Evolutionary conservation across 345 rosid genomes (phyloP).

Genomic region (Bretschneidera sinensis): DNA sequence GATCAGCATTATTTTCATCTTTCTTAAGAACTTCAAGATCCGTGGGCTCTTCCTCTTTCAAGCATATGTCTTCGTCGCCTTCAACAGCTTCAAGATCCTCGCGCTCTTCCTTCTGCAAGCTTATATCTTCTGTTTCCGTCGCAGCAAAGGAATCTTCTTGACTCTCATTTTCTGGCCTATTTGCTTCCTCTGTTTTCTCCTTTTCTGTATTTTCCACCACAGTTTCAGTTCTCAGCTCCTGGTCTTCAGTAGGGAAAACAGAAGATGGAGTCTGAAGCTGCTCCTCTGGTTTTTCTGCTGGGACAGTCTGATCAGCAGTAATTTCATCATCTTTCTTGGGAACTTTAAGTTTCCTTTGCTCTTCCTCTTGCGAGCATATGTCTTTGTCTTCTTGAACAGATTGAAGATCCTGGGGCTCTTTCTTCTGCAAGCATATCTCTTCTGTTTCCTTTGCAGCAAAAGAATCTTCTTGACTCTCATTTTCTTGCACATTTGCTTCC

Average conservation of each 20-base stretch:
- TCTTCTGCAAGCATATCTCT: conserved; percentile 8
- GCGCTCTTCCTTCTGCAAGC: too few relatives aligned
- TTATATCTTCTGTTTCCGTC: conserved; percentile 1
- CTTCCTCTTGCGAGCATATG: too few relatives aligned
- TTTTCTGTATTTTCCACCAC: too few relatives aligned
- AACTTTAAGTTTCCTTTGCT: too few relatives aligned
- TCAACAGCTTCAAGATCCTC: too few relatives aligned
- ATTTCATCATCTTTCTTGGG: too few relatives aligned
- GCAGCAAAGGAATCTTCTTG: conserved; percentile 3
- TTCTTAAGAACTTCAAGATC: conserved; percentile 6
- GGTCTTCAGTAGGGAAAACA: conserved; percentile 3
- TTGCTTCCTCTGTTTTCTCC: conserved; percentile 3
- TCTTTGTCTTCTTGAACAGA: background rate
- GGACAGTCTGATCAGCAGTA: background rate
- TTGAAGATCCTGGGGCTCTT: conserved; percentile 4
- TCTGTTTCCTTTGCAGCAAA: conserved; percentile 6
- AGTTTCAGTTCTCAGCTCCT: background rate
- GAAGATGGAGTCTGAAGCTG: conserved; percentile 10
- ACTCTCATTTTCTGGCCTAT: conserved; percentile 3
- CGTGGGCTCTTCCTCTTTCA: background rate
- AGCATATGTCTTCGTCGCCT: too few relatives aligned
- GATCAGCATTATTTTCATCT: conserved; percentile 9
- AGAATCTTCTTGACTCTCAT: conserved; percentile 12
- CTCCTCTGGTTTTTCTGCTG: conserved; percentile 12
- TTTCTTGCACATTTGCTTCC: conserved; percentile 10